Base-by-base conservation (phyloP, 345 rosid species). In the Sisymbrium irio region DNA sequence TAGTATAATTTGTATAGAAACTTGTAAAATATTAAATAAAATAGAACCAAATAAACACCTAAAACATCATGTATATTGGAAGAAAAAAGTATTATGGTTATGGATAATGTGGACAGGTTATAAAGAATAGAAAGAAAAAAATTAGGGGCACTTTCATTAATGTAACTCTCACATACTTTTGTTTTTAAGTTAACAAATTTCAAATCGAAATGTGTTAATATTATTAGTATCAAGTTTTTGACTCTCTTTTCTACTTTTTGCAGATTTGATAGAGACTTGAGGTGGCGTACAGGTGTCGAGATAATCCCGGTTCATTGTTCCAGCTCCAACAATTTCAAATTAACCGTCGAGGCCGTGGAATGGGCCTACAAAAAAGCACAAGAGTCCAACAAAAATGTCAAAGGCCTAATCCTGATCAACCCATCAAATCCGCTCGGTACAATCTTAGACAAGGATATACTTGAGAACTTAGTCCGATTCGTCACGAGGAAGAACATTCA, bases 371-470 rank as follows among this genome's bases (percentile, higher is more conserved):
- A 69, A 11, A 72, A 67, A 39, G 91, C 97, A 56, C 68, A 33
- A 59, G 60, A 79, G 55, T 62, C 83, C 42, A 73, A 83, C 72
- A 82, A 81, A 36, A 85, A 79, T 13, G 77, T 93, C 54, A 93
- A 89, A 78, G 98, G 98, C 30, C 42, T 93, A 12, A 82, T 93
- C 79, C 4, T 93, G 11, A 79, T 93, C 0, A 94, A 91, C 79
- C 98, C 98, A 4, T 91, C 96, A 2, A 94, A 94, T 74, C 98
- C 98, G 5, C 83, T 94, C 0, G 97, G 97, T 54, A 91, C 89
- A 1, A 81, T 77, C 65, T 55, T 88, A 9, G 86, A 87, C 75
- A 78, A 54, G 3, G 82, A 85, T 0, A 84, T 91, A 5, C 79
- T 94, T 4, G 47, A 42, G 17, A 54, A 73, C 78, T 30, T 93